Percentiles rank a stretch among this genome's conserved stretches.
These are phyloP conservation scores for Gymnopilus junonius DNA, from an alignment of 768 basidiomycete genomes.

Conservation along the genomic window DNA sequence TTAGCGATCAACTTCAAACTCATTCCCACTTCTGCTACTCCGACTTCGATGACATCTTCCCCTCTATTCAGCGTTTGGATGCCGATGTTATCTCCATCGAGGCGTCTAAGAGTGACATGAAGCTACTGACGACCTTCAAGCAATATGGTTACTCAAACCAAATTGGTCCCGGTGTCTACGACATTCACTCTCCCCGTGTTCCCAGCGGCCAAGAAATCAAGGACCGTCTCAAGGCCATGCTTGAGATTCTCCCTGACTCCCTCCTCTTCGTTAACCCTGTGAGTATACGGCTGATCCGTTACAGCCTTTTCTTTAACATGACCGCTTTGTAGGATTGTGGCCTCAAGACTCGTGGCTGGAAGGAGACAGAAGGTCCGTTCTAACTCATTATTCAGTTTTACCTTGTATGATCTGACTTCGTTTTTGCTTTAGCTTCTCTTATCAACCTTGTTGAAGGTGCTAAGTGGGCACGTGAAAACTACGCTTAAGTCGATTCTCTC, in stretches of 20 bases:
- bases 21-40: conserved; percentile 99
- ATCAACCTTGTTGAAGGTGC: conserved; percentile 89
- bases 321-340: conserved; percentile 75
- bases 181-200: conserved; percentile 99
- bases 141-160: conserved; percentile 94
- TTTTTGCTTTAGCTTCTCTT: conserved; percentile 58
- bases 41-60: conserved; percentile 99
- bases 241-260: conserved; percentile 77
- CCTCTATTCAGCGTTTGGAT: conserved; percentile 94
- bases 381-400: background rate
- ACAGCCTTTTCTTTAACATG: conserved; percentile 1
- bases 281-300: conserved; percentile 21
- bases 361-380: conserved; percentile 82
- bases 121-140: conserved; percentile 94
- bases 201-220: conserved; percentile 93
- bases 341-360: conserved; percentile 98
- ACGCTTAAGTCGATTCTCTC: conserved; percentile 60
- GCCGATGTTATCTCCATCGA: conserved; percentile 99
- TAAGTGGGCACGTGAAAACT: conserved; percentile 87
- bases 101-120: conserved; percentile 98
- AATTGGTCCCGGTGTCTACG: conserved; percentile 98
- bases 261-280: conserved; percentile 92
- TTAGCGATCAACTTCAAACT: conserved; percentile 91
- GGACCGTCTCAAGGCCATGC: conserved; percentile 87
- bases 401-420: conserved; percentile 8